Base-by-base conservation (phyloP, 1,284 basidiomycete genomes). In the Leccinum colubrinum region DNA sequence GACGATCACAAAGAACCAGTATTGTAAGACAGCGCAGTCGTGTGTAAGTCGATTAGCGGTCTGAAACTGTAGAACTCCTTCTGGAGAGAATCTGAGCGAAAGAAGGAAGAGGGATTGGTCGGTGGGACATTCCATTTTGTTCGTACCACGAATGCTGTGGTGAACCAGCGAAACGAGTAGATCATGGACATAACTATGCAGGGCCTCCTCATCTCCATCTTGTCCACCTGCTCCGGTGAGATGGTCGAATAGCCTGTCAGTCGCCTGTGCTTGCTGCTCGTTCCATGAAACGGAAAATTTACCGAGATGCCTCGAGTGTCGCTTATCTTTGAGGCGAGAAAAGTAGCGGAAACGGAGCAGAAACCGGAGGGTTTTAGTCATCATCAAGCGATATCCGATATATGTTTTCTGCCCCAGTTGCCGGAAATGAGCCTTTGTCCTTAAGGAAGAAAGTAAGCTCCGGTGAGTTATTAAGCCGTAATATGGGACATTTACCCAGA, bases 121-220 rank as follows among this genome's bases (percentile, higher is more conserved):
- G 0, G 52, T 61, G 11, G 52, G 56, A 9, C 60, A 61, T 1
- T 62, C 60, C 57, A 63, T 63, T 35, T 62, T 63, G n/a, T 17
- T 2, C 0, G 55, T 57, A 2, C 41, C 60, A 37, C 22, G 55
- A 8, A 64, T 61, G 6, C 61, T 39, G 3, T 63, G 59, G 7
- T 55, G 43, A 2, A 63, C 50, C 6, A 64, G 15, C 14, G 55
- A 59, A 17, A 63, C 30, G 1, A 61, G 52, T 3, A 61, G 7
- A 4, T 33, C 8, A 9, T 61, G 56, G 37, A 41, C 15, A 41
- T n/a, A 4, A 41, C 15, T 2, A n/a, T 41, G 39, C 39, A 41
- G 15, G 1, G 39, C 39, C 3, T 8, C 39, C 39, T n/a, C 15
- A 4, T 41, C 3, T 1, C 15, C 39, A n/a, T n/a, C 39, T 41